Evolutionary conservation across 306 rosid species (phyloP).

Genomic region (Echinosophora koreensis): DNA sequence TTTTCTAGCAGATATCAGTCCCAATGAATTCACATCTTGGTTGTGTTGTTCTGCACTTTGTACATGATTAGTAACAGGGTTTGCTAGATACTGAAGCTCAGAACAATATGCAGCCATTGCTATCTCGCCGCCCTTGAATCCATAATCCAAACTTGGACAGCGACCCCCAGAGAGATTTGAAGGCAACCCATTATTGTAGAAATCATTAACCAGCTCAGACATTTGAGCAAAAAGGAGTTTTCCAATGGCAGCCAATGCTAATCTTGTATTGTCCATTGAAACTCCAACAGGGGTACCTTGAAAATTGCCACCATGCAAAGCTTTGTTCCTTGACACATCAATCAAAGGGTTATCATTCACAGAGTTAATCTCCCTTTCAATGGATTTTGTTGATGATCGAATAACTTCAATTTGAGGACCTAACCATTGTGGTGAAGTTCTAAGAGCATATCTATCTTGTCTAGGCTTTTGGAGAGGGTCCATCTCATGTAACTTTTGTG

Average conservation of each 20-base stretch:
- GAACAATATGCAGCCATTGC: constrained; percentile 57
- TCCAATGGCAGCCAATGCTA: constrained; percentile 58
- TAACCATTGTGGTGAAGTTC: constrained; percentile 64
- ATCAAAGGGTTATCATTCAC: constrained; percentile 57
- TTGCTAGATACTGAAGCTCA: constrained; percentile 51
- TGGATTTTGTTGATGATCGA: constrained; percentile 50
- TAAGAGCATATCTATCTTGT: constrained; percentile 64
- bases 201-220: constrained; percentile 58
- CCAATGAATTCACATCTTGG: constrained; percentile 56
- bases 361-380: constrained; percentile 61
- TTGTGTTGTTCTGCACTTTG: constrained; percentile 49
- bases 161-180: constrained; percentile 51
- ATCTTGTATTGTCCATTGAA: constrained; percentile 58
- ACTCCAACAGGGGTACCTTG: constrained; percentile 58
- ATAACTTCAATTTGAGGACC: constrained; percentile 65
- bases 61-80: constrained; percentile 50
- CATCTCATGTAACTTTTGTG: constrained; percentile 42
- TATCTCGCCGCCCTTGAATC: constrained; percentile 51
- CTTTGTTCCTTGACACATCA: constrained; percentile 57
- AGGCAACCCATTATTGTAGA: constrained; percentile 56
- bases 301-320: constrained; percentile 58
- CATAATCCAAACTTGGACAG: constrained; percentile 53
- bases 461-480: constrained; percentile 47
- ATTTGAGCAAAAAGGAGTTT: constrained; percentile 54
- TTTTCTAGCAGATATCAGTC: constrained; percentile 50